Evolutionary conservation across 108 stramenopile species (phyloP).

Genomic region (Stephanodiscus minutulus): DNA sequence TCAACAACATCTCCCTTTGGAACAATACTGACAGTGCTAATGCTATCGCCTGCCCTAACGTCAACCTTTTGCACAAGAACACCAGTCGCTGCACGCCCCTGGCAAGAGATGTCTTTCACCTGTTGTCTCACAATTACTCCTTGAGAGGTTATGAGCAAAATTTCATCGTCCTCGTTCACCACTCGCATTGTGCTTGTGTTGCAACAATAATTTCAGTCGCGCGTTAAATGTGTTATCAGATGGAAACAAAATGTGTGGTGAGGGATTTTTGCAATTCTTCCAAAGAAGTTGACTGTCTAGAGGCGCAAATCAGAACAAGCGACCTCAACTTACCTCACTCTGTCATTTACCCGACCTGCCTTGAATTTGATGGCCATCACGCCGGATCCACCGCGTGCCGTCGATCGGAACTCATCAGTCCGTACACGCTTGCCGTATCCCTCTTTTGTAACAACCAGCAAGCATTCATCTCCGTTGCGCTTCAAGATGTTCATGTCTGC

Average conservation of each 20-base stretch:
- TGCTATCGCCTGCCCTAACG: slow-evolving; percentile 67
- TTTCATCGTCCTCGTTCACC: slow-evolving; percentile 87
- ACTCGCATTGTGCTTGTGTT: slow-evolving; percentile 63
- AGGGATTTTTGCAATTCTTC: neutral
- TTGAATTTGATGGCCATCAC: slow-evolving; percentile 95
- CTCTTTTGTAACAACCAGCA: slow-evolving; percentile 77
- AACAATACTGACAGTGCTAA: slow-evolving; percentile 77
- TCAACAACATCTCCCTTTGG: slow-evolving; percentile 45
- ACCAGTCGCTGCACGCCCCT: slow-evolving; percentile 87
- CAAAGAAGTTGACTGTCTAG: neutral
- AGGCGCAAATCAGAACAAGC: neutral
- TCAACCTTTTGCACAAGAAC: slow-evolving; percentile 89
- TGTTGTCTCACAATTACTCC: slow-evolving; percentile 92
- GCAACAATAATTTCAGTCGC: neutral
- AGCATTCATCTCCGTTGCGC: slow-evolving; percentile 51
- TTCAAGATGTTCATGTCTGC: slow-evolving; percentile 84
- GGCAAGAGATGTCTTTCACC: slow-evolving; percentile 74
- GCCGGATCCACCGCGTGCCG: slow-evolving; percentile 79
- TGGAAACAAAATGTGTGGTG: no score
- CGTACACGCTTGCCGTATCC: slow-evolving; percentile 92
- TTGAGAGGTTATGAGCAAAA: slow-evolving; percentile 83
- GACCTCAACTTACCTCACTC: slow-evolving; percentile 24
- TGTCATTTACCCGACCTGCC: slow-evolving; percentile 55
- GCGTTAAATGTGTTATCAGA: no score
- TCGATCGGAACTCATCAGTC: slow-evolving; percentile 75